These are phyloP conservation scores for Funneliformis caledonium DNA, from an alignment of 371 early-diverging fungal genomes.

Conservation along the genomic window DNA sequence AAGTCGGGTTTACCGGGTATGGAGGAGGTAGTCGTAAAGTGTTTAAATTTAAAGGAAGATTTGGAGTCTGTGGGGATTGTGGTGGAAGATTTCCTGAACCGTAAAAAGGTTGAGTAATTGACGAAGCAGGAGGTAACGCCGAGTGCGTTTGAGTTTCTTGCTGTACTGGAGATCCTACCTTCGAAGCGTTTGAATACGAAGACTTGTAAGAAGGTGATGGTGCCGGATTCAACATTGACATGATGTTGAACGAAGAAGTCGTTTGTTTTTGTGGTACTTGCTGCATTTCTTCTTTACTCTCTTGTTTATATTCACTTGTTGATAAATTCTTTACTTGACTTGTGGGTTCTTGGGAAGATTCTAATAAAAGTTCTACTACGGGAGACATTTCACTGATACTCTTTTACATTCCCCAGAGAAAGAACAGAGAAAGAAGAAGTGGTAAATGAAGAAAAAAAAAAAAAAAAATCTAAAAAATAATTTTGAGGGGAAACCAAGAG, in stretches of 20 bases:
- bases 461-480: no score
- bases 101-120: constrained; percentile 16
- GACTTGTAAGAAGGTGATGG: constrained; percentile 20
- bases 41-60: not conserved
- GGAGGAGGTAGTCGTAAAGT: not conserved
- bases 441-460: not conserved
- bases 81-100: not conserved
- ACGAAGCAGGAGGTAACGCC: constrained; percentile 11
- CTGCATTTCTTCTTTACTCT: constrained; percentile 3
- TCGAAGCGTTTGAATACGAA: not conserved
- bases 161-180: not conserved
- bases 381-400: not conserved
- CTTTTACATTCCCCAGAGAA: not conserved
- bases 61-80: constrained; percentile 4
- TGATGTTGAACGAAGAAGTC: constrained; percentile 34
- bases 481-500: not conserved
- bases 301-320: constrained; percentile 1
- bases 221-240: constrained; percentile 33
- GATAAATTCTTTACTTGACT: constrained; percentile 1
- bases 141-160: constrained; percentile 4
- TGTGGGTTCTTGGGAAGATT: not conserved
- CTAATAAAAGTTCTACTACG: constrained; percentile 1
- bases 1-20: not conserved
- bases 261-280: constrained; percentile 9
- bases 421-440: not conserved